Base-by-base conservation (phyloP, 2,329 filamentous ascomycete genomes). In the Hyphodiscus sp. region DNA sequence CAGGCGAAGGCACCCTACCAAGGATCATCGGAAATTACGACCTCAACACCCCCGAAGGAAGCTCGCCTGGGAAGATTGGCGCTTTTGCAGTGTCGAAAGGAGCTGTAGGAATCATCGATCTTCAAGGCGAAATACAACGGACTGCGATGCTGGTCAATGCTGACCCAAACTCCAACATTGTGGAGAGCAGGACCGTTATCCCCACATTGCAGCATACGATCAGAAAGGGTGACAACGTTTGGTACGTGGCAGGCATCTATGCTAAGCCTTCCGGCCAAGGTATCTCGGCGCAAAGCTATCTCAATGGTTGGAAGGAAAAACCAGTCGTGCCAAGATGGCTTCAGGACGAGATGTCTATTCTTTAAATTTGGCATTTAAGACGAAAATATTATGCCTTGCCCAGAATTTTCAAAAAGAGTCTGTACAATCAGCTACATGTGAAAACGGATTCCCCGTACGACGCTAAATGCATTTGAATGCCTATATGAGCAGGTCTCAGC, bases 131-230 rank as follows among this genome's bases (percentile, higher is more conserved):
- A 61, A 68, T n/a, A 62, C 56, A 3, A 58, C 65, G 51, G 68
- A 63, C 44, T 51, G 87, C 86, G 2, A 83, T 79, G 65, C 74
- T 89, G 23, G 81, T 91, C 47, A 83, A 89, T 53, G 85, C 86
- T 11, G 88, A 91, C 66, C 86, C 87, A 7, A 91, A 91, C 71
- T 87, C 84, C 47, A 91, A 91, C 69, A 71, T 91, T 33, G 75
- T 90, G 2, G 83, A 89, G 70, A 82, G 83, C 54, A 74, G 87
- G 54, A 89, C 85, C 3, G 76, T 86, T 43, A 79, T 91, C 61
- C 88, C 88, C 20, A 84, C 84, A 29, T 69, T 91, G 63, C 80
- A 83, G 65, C 76, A 79, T 58, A 82, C 80, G 23, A 67, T 91
- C 38, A 71, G 72, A 50, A 73, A 75, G 45, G 84, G 80, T 0